These are phyloP conservation scores for Oehlia diaphana DNA, from an alignment of 192 early-diverging fungal genomes.

Conservation along the genomic window DNA sequence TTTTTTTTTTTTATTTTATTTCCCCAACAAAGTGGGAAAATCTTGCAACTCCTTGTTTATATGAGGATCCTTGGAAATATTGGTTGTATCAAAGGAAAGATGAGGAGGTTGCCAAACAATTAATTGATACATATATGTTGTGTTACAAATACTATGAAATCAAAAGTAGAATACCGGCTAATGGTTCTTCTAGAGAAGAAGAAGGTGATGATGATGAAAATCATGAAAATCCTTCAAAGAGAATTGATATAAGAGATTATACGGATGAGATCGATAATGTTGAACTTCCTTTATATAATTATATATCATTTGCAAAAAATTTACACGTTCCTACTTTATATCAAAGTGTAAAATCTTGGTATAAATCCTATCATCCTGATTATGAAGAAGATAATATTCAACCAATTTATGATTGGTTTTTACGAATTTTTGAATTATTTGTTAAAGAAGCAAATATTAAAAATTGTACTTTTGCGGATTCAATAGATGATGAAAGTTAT, in stretches of 20 bases:
- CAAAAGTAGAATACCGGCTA: no score
- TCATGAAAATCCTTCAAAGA: neutral
- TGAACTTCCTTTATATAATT: slow-evolving; percentile 4
- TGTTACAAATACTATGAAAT: neutral
- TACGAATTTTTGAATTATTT: slow-evolving; percentile 5
- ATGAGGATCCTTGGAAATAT: slow-evolving; percentile 24
- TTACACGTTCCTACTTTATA: slow-evolving; percentile 23
- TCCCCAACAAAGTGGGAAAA: no score
- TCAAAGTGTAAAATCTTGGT: slow-evolving; percentile 15
- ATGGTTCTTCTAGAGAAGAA: neutral
- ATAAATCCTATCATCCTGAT: neutral
- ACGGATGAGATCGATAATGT: neutral
- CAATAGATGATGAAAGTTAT: neutral
- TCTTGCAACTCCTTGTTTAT: neutral
- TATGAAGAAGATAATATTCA: neutral
- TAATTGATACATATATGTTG: slow-evolving; percentile 19
- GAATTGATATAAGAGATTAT: neutral
- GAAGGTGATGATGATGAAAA: no score
- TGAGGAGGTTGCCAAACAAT: neutral
- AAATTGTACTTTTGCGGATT: slow-evolving; percentile 27
- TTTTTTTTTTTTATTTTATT: no score
- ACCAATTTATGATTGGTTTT: neutral
- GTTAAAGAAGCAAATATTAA: neutral
- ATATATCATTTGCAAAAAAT: slow-evolving; percentile 2
- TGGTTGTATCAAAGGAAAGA: neutral